These are phyloP conservation scores for Fistulina hepatica DNA, from an alignment of 1,284 basidiomycete species.

Conservation along the genomic window DNA sequence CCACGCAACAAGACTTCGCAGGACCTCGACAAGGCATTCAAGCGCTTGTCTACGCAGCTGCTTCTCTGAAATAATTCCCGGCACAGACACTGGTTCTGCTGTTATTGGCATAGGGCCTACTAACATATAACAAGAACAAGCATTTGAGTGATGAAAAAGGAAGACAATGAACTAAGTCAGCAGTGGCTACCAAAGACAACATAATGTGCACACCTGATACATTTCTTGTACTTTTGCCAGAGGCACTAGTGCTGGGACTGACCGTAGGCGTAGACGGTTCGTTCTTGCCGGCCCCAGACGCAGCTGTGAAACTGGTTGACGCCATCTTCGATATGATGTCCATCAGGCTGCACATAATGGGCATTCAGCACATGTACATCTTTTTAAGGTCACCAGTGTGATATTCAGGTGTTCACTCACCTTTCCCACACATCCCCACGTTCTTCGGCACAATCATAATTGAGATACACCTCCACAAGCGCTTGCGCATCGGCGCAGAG, in stretches of 20 bases:
- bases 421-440: conserved; percentile 92
- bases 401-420: conserved; percentile 41
- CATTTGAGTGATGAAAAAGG: too few species aligned
- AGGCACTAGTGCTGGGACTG: conserved; percentile 49
- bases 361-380: conserved; percentile 1
- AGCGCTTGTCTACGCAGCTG: conserved; percentile 82
- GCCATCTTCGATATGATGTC: conserved; percentile 90
- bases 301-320: conserved; percentile 47
- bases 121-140: too few species aligned
- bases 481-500: conserved; percentile 93
- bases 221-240: conserved; percentile 37
- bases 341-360: conserved; percentile 56
- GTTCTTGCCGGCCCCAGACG: conserved; percentile 32
- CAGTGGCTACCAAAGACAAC: too few species aligned
- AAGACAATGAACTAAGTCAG: too few species aligned
- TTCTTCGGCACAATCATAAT: conserved; percentile 93
- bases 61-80: conserved; percentile 63
- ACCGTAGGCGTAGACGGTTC: conserved; percentile 43
- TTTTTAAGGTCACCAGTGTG: conserved; percentile 5
- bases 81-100: conserved; percentile 55
- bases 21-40: conserved; percentile 79
- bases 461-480: conserved; percentile 93
- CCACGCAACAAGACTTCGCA: conserved; percentile 87
- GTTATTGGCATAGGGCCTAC: too few species aligned
- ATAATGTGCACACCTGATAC: too few species aligned